A percentile compares a stretch with the other conserved stretches of the same genome.
phyloP scores from a whole-genome alignment of 352 stramenopile genomes.

The Phytophthora gonapodyides region DNA sequence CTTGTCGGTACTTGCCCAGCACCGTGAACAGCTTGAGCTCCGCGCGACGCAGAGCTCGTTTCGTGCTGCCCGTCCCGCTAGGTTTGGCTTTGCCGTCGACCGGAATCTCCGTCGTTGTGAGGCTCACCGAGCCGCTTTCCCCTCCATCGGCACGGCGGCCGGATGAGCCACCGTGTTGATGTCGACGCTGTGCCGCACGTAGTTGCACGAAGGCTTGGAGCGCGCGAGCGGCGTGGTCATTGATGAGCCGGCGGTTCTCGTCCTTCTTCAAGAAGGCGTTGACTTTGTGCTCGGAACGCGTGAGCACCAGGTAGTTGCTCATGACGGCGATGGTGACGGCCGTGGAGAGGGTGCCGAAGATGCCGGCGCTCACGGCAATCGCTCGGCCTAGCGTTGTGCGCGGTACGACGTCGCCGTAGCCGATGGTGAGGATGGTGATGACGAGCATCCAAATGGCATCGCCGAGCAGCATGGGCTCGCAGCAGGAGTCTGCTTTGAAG shows the following conservation, averaged over 20 bases:
- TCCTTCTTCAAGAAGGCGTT: conserved; percentile 82
- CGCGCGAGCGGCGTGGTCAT: conserved; percentile 58
- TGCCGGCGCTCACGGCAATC: conserved; percentile 52
- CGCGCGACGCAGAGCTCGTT: conserved; percentile 36
- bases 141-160: background rate
- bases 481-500: conserved; percentile 59
- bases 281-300: conserved; percentile 79
- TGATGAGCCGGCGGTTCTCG: conserved; percentile 61
- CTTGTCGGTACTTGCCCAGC: conserved; percentile 56
- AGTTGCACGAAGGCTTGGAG: conserved; percentile 71
- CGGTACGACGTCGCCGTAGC: conserved; percentile 71
- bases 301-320: conserved; percentile 75
- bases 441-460: conserved; percentile 71
- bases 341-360: conserved; percentile 60
- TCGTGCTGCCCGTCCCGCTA: conserved; percentile 6
- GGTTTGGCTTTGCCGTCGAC: conserved; percentile 11
- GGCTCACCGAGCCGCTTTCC: conserved; percentile 1
- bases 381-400: conserved; percentile 51
- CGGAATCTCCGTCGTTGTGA: conserved; percentile 9
- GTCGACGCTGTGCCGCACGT: conserved; percentile 46
- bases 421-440: conserved; percentile 77
- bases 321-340: conserved; percentile 80
- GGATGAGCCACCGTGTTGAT: conserved; percentile 10
- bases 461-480: conserved; percentile 50
- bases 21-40: conserved; percentile 71